Evolutionary conservation across 257 asterid species (phyloP).

Genomic region (Eucommia ulmoides): DNA sequence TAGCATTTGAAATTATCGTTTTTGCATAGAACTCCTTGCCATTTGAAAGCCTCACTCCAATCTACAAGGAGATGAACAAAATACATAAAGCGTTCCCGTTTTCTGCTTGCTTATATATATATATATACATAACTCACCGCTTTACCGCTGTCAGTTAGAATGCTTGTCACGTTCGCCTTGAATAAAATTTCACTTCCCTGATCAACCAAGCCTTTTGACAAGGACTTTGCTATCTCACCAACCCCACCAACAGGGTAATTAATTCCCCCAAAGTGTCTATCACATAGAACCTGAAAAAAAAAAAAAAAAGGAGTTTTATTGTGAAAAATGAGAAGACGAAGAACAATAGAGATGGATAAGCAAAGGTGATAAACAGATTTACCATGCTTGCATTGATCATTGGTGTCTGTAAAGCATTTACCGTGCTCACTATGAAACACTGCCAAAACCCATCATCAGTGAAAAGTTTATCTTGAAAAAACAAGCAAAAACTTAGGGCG

Average conservation of each 20-base stretch:
- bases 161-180: conserved; percentile 69
- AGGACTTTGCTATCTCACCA: conserved; percentile 86
- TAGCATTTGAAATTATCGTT: conserved; percentile 85
- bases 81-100: too few relatives aligned
- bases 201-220: conserved; percentile 67
- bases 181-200: conserved; percentile 74
- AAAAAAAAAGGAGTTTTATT: conserved; percentile 9
- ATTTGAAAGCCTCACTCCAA: conserved; percentile 86
- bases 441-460: conserved; percentile 21
- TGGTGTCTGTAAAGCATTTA: conserved; percentile 83
- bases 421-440: conserved; percentile 99
- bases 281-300: conserved; percentile 73
- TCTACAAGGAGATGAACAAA: conserved; percentile 39
- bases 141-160: conserved; percentile 55
- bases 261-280: conserved; percentile 97
- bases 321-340: conserved; percentile 1
- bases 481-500: not conserved
- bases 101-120: too few relatives aligned
- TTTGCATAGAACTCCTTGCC: conserved; percentile 75
- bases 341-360: conserved; percentile 3
- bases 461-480: not conserved
- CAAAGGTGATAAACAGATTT: conserved; percentile 15
- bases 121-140: conserved; percentile 85
- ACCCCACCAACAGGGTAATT: conserved; percentile 98
- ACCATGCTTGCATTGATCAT: conserved; percentile 99